These are phyloP conservation scores for Penicillium sp. DNA, from an alignment of 2,329 filamentous ascomycete genomes.

Conservation along the genomic window DNA sequence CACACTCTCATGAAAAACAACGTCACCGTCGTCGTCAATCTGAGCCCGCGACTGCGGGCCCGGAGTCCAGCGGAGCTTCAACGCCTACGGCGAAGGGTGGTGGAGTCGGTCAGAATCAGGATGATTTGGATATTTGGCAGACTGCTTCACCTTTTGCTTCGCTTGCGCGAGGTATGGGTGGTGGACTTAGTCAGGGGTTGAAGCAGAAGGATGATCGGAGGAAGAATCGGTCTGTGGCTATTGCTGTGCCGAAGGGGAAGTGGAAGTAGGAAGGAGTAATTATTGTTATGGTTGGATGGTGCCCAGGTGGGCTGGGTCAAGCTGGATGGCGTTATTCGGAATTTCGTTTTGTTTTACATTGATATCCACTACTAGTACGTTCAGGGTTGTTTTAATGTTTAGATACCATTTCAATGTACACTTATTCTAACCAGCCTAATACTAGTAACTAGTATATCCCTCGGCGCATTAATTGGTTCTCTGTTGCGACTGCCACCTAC, in stretches of 20 bases:
- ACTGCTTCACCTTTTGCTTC: constrained; percentile 42
- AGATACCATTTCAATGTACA: constrained; percentile 1
- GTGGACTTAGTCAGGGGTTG: constrained; percentile 47
- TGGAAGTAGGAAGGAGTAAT: constrained; percentile 4
- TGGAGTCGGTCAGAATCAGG: constrained; percentile 35
- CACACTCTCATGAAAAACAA: constrained; percentile 22
- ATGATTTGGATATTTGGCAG: constrained; percentile 43
- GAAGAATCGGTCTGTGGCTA: constrained; percentile 27
- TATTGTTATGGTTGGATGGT: too few relatives aligned
- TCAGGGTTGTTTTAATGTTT: not conserved
- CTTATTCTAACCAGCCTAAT: too few relatives aligned
- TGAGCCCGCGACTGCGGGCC: constrained; percentile 19
- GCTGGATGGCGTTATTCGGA: constrained; percentile 2
- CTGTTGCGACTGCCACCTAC: too few relatives aligned
- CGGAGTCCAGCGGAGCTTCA: constrained; percentile 17
- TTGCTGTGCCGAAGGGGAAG: constrained; percentile 14
- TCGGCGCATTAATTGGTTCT: too few relatives aligned
- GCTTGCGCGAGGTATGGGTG: constrained; percentile 47
- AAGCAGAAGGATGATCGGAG: constrained; percentile 36
- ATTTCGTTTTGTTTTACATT: constrained; percentile 1
- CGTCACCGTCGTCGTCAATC: constrained; percentile 24
- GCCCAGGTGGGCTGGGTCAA: too few relatives aligned
- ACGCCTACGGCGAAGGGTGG: constrained; percentile 16
- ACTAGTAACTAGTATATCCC: too few relatives aligned
- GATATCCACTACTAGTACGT: constrained; percentile 16